Conservation (phyloP, 2,329 filamentous ascomycete species). For the Pleomassaria siparia region DNA sequence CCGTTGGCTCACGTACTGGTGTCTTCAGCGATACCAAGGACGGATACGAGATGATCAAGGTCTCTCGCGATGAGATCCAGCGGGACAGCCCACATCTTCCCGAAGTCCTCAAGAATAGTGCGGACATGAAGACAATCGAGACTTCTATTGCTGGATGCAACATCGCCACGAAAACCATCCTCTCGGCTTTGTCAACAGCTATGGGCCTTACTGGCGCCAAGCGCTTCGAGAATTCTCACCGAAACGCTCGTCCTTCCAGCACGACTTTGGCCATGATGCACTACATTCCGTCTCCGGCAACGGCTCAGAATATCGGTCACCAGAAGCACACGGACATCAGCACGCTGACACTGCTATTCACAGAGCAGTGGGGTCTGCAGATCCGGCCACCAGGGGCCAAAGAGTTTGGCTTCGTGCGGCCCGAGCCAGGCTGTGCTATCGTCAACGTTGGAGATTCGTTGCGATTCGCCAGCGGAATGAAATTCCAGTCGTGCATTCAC, state of each 20-base stretch:
- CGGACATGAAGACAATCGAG: constrained; percentile 27
- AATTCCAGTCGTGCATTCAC: constrained; percentile 60
- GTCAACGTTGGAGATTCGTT: constrained; percentile 63
- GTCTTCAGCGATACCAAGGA: constrained; percentile 32
- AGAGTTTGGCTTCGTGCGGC: constrained; percentile 48
- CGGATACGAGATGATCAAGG: constrained; percentile 38
- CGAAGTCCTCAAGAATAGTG: constrained; percentile 29
- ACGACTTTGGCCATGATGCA: constrained; percentile 37
- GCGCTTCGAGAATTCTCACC: constrained; percentile 34
- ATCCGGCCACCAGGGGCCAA: constrained; percentile 10
- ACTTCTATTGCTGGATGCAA: constrained; percentile 27
- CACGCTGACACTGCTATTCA: constrained; percentile 4
- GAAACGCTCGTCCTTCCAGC: constrained; percentile 23
- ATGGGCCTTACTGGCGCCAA: constrained; percentile 26
- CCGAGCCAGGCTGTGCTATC: constrained; percentile 55
- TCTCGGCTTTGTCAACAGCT: constrained; percentile 15
- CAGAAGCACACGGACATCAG: constrained; percentile 32
- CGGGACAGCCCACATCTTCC: constrained; percentile 26
- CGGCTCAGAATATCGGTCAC: constrained; percentile 30
- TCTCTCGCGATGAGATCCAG: constrained; percentile 37
- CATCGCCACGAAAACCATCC: constrained; percentile 1
- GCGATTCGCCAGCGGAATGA: constrained; percentile 56
- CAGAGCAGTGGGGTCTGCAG: constrained; percentile 4
- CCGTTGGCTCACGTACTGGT: constrained; percentile 31
- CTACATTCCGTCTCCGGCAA: constrained; percentile 28